Conservation (phyloP, 306 rosid species). For the Canavalia ensiformis region DNA sequence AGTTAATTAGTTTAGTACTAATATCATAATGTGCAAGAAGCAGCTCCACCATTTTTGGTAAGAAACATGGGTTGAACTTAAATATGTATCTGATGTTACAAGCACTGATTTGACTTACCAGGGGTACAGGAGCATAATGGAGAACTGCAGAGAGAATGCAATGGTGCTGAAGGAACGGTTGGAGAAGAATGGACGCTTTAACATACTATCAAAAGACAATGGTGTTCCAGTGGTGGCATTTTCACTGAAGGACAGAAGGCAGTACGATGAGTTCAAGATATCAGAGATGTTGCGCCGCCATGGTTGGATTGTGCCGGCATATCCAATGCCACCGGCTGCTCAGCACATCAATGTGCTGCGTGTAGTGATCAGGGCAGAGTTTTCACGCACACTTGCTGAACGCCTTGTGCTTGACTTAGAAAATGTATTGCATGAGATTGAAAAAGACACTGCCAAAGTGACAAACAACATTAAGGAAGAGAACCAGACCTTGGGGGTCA, state of each 20-base stretch:
- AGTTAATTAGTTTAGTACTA: too few species aligned
- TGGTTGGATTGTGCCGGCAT: constrained; percentile 75
- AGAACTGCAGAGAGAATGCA: constrained; percentile 66
- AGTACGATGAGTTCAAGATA: constrained; percentile 56
- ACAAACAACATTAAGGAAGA: constrained; percentile 1
- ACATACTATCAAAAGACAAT: constrained; percentile 76
- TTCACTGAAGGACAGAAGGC: constrained; percentile 70
- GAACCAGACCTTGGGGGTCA: constrained; percentile 17
- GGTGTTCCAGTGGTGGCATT: constrained; percentile 94
- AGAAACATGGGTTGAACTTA: too few species aligned
- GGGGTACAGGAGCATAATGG: constrained; percentile 70
- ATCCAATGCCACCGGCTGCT: constrained; percentile 70
- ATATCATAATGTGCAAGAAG: too few species aligned
- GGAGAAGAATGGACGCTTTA: constrained; percentile 65
- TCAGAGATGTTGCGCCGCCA: constrained; percentile 60
- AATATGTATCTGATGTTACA: too few species aligned
- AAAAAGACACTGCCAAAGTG: constrained; percentile 28
- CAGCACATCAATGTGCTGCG: constrained; percentile 65
- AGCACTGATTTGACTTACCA: constrained; percentile 22
- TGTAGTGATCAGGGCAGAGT: constrained; percentile 64
- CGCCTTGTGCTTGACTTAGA: constrained; percentile 59
- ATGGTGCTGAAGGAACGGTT: constrained; percentile 64
- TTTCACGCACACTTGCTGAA: constrained; percentile 61
- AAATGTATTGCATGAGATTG: constrained; percentile 58
- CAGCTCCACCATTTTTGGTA: too few species aligned